A percentile compares a stretch with the other conserved stretches of the same genome.
Conservation (phyloP, 78 protist genomes). For the Dictyostelium intermedium region DNA sequence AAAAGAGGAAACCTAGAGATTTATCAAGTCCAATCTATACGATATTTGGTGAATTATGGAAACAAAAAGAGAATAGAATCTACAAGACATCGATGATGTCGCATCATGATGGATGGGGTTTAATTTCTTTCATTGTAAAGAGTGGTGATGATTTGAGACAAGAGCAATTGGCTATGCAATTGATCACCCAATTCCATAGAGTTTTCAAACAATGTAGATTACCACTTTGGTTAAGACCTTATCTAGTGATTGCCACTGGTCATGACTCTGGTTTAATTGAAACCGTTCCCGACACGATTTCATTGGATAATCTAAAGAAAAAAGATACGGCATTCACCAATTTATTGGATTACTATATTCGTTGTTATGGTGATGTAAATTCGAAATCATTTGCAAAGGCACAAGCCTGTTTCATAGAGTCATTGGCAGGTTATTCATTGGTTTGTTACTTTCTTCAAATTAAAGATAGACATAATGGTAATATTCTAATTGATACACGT, state of each 20-base stretch:
- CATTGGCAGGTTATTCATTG: slow-evolving; percentile 89
- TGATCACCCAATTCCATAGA: slow-evolving; percentile 73
- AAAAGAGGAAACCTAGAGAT: not conserved
- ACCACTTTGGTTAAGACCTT: slow-evolving; percentile 79
- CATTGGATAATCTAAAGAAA: slow-evolving; percentile 90
- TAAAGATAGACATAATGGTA: slow-evolving; percentile 93
- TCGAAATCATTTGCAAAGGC: slow-evolving; percentile 41
- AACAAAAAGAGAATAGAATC: slow-evolving; percentile 44
- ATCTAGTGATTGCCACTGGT: slow-evolving; percentile 84
- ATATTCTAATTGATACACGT: slow-evolving; percentile 74
- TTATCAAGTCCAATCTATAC: not conserved
- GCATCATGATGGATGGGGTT: slow-evolving; percentile 41
- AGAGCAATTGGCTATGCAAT: slow-evolving; percentile 88
- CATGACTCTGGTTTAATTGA: slow-evolving; percentile 89
- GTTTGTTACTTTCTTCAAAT: slow-evolving; percentile 89
- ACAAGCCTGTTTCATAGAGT: slow-evolving; percentile 83
- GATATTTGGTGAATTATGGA: slow-evolving; percentile 77
- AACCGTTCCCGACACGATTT: slow-evolving; percentile 85
- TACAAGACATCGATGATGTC: not conserved
- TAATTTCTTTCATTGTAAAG: slow-evolving; percentile 85
- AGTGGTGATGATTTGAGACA: slow-evolving; percentile 89
- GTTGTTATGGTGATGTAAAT: slow-evolving; percentile 70
- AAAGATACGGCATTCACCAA: slow-evolving; percentile 18
- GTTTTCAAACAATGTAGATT: slow-evolving; percentile 68
- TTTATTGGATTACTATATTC: slow-evolving; percentile 46